Evolutionary conservation across 495 filamentous ascomycete genomes (phyloP).

Genomic region (Aspergillus kassunensis): DNA sequence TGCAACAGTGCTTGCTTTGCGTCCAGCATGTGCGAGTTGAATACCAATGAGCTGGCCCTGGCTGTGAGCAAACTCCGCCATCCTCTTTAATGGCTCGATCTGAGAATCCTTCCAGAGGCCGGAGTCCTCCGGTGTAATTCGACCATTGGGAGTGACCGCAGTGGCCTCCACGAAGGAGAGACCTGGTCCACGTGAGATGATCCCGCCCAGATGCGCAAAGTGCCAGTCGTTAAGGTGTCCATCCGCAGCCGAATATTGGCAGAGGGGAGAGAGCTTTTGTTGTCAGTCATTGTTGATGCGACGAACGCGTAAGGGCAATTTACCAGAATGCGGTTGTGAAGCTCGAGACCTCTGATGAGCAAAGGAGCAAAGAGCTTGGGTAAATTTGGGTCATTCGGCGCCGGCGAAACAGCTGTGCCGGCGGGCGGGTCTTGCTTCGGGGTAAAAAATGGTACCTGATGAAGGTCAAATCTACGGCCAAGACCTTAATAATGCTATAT

Average conservation of each 20-base stretch:
- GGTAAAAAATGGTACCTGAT: no score
- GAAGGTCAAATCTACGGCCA: no score
- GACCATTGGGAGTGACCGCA: conserved; percentile 61
- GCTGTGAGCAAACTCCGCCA: conserved; percentile 66
- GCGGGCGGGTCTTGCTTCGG: conserved; percentile 55
- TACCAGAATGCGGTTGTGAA: conserved; percentile 57
- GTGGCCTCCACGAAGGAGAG: conserved; percentile 71
- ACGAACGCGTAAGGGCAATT: no score
- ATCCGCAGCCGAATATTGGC: conserved; percentile 63
- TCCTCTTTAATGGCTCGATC: conserved; percentile 53
- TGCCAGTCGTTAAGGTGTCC: conserved; percentile 62
- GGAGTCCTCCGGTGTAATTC: conserved; percentile 66
- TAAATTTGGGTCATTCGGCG: conserved; percentile 44
- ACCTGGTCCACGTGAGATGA: conserved; percentile 60
- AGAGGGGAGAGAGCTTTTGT: conserved; percentile 55
- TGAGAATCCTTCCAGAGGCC: conserved; percentile 74
- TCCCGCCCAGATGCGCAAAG: conserved; percentile 51
- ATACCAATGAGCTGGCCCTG: conserved; percentile 69
- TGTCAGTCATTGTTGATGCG: no score
- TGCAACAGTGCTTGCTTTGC: conserved; percentile 67
- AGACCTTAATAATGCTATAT: no score
- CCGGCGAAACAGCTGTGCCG: conserved; percentile 54
- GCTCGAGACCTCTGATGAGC: conserved; percentile 44
- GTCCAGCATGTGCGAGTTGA: conserved; percentile 67
- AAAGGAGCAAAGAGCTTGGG: conserved; percentile 62